Percentiles rank a stretch among this genome's conserved stretches.
Conservation (phyloP, 1,139 yeast species). For the Sugiyamaella grinbergsii region DNA sequence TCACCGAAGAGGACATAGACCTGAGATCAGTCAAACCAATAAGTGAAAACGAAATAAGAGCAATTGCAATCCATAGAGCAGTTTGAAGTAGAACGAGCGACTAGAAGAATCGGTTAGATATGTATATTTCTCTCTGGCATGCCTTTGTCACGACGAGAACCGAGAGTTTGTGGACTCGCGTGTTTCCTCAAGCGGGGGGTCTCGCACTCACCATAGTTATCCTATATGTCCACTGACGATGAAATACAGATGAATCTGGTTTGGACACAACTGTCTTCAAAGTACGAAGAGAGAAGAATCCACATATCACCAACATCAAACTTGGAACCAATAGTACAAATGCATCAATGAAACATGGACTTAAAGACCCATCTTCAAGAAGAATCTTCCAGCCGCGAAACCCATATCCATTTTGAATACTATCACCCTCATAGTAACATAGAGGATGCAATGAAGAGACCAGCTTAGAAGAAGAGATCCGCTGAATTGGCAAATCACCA, state of each 20-base stretch:
- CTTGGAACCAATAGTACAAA: constrained; percentile 55
- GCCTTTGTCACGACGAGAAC: too few species aligned
- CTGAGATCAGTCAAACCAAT: constrained; percentile 45
- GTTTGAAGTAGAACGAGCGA: constrained; percentile 30
- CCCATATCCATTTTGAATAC: constrained; percentile 8
- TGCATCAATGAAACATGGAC: constrained; percentile 80
- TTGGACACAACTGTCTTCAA: background rate
- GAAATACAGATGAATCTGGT: background rate
- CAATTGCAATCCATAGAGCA: constrained; percentile 23
- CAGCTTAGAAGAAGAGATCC: background rate
- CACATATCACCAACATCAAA: constrained; percentile 54
- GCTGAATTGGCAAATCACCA: background rate
- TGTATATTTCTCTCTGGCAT: too few species aligned
- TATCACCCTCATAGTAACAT: constrained; percentile 10
- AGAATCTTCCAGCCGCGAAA: constrained; percentile 67
- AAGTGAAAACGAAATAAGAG: constrained; percentile 25
- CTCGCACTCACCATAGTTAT: constrained; percentile 22
- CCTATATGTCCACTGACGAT: constrained; percentile 12
- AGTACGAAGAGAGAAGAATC: constrained; percentile 46
- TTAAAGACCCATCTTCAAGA: constrained; percentile 61
- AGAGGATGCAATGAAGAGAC: background rate
- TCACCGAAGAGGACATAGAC: constrained; percentile 27
- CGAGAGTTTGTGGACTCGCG: too few species aligned
- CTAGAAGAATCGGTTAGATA: too few species aligned
- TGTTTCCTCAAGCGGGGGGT: too few species aligned